Percentiles rank a stretch among this genome's conserved stretches.
phyloP scores from a whole-genome alignment of 139 green algal species.

The Closterium sp. region DNA sequence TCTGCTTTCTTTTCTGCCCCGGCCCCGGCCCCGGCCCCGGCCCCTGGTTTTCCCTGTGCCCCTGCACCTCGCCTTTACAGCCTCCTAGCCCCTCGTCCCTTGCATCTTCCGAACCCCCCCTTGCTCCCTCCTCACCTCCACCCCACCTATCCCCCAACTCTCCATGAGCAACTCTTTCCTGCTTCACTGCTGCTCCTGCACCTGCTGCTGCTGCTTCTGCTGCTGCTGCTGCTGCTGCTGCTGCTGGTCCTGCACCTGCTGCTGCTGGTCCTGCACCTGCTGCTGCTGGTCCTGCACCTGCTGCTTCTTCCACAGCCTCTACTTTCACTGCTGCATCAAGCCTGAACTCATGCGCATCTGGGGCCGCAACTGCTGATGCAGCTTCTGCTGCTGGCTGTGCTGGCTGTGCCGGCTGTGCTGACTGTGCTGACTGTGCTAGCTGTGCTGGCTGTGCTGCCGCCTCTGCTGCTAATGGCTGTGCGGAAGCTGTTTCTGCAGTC shows the following conservation, averaged over 20 bases:
- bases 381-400: too few relatives aligned
- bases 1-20: neutral
- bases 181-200: neutral
- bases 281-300: neutral
- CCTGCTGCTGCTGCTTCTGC: neutral
- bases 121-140: neutral
- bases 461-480: too few relatives aligned
- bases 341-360: too few relatives aligned
- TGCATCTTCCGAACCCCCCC: neutral
- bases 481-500: too few relatives aligned
- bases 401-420: too few relatives aligned
- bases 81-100: neutral
- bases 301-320: neutral
- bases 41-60: neutral
- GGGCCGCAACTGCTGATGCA: too few relatives aligned
- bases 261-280: too few relatives aligned
- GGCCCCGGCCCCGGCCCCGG: too few relatives aligned
- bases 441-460: too few relatives aligned
- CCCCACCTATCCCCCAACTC: neutral
- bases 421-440: too few relatives aligned
- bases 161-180: neutral
- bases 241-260: neutral
- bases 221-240: neutral
- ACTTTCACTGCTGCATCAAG: neutral
- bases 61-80: neutral